Conservation (phyloP, 2,329 filamentous ascomycete species). For the Fusarium pseudonygamai region DNA sequence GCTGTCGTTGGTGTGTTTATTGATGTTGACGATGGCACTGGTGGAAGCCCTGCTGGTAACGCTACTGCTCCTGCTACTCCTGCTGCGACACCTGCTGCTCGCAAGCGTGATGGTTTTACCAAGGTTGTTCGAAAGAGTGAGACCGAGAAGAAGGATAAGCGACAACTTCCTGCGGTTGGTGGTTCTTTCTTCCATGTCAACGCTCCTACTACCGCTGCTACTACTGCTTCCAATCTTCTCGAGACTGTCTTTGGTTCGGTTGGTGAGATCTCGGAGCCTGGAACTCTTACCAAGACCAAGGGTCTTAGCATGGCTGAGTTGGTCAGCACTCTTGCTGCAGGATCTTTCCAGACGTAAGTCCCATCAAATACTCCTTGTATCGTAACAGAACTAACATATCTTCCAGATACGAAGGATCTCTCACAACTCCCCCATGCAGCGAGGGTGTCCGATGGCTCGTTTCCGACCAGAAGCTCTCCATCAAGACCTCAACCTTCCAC, state of each 20-base stretch:
- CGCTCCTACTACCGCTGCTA: constrained; percentile 1
- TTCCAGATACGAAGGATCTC: constrained; percentile 65
- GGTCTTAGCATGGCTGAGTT: constrained; percentile 56
- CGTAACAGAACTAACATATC: no score
- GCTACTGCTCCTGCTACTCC: neutral
- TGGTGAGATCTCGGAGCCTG: constrained; percentile 50
- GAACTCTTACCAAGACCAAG: constrained; percentile 50
- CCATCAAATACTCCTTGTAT: no score
- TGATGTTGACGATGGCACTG: constrained; percentile 32
- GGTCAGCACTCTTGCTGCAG: constrained; percentile 41
- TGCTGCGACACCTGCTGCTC: neutral
- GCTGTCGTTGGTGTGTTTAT: constrained; percentile 46
- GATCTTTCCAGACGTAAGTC: constrained; percentile 46
- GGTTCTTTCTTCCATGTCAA: constrained; percentile 17
- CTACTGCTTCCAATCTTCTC: constrained; percentile 43
- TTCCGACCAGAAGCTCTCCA: constrained; percentile 56
- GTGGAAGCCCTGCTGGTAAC: constrained; percentile 6
- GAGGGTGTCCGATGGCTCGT: constrained; percentile 67
- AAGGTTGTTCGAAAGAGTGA: constrained; percentile 13
- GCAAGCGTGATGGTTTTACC: neutral
- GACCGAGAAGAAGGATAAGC: neutral
- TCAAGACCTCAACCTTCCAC: constrained; percentile 50
- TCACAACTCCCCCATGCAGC: constrained; percentile 70
- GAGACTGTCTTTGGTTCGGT: constrained; percentile 48
- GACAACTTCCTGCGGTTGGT: constrained; percentile 12